phyloP scores from a whole-genome alignment of 805 yeast species.

The Suhomyces faveliae region DNA sequence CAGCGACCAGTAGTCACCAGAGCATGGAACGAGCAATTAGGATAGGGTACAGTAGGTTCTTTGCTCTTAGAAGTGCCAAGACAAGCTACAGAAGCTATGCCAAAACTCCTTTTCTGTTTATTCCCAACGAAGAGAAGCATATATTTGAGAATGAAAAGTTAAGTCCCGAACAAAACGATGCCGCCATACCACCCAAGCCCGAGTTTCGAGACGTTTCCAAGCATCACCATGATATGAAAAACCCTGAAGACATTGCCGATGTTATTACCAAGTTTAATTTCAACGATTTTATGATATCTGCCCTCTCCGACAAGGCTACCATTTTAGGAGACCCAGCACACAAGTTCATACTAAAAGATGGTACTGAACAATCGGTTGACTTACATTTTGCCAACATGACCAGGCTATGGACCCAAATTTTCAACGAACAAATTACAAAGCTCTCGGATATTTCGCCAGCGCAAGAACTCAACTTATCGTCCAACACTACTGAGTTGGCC shows the following conservation, averaged over 20 bases:
- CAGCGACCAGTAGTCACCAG: background rate
- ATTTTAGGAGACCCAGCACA: slow-evolving; percentile 27
- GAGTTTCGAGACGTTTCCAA: slow-evolving; percentile 11
- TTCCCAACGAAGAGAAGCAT: slow-evolving; percentile 27
- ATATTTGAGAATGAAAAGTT: slow-evolving; percentile 28
- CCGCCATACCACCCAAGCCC: slow-evolving; percentile 36
- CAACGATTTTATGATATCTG: slow-evolving; percentile 31
- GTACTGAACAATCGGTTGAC: slow-evolving; percentile 14
- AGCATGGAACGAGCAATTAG: background rate
- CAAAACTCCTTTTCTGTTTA: slow-evolving; percentile 19
- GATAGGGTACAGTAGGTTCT: background rate
- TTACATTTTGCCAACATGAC: slow-evolving; percentile 30
- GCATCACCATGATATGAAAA: slow-evolving; percentile 27
- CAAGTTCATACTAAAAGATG: slow-evolving; percentile 20
- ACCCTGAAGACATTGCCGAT: slow-evolving; percentile 37
- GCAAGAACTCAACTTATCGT: background rate
- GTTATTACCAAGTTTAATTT: slow-evolving; percentile 26
- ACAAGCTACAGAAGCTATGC: background rate
- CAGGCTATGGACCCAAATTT: slow-evolving; percentile 28
- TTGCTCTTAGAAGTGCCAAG: background rate
- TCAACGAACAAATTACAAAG: slow-evolving; percentile 18
- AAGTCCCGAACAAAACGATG: slow-evolving; percentile 28
- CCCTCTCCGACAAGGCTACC: slow-evolving; percentile 27
- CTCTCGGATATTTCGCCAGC: slow-evolving; percentile 13
- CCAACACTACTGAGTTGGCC: background rate